Conservation (phyloP, 1,139 yeast species). For the Nakaseomyces kungkrabaensis region DNA sequence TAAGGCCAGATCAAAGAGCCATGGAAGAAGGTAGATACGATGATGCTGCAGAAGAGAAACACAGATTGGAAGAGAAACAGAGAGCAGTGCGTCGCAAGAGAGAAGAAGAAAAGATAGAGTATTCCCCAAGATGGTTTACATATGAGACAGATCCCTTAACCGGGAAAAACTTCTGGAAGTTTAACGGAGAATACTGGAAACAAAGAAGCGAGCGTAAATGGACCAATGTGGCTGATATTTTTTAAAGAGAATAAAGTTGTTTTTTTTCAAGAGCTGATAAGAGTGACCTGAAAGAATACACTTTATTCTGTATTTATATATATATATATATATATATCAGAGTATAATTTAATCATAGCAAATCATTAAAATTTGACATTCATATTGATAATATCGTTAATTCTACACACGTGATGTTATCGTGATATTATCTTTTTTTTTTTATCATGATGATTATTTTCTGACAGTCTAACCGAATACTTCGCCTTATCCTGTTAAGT, state of each 20-base stretch:
- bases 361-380: too few relatives aligned
- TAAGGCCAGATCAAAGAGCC: conserved; percentile 96
- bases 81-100: conserved; percentile 65
- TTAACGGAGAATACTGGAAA: conserved; percentile 69
- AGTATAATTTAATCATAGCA: too few relatives aligned
- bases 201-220: conserved; percentile 48
- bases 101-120: conserved; percentile 45
- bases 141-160: conserved; percentile 71
- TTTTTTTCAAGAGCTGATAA: too few relatives aligned
- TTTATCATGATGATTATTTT: too few relatives aligned
- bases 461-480: too few relatives aligned
- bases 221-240: conserved; percentile 44
- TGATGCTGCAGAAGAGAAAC: conserved; percentile 74
- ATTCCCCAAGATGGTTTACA: conserved; percentile 69
- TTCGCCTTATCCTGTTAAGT: too few relatives aligned
- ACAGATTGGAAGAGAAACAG: conserved; percentile 86
- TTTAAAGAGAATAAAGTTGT: conserved; percentile 19
- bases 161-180: conserved; percentile 70
- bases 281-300: too few relatives aligned
- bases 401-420: too few relatives aligned
- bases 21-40: conserved; percentile 96
- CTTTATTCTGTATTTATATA: too few relatives aligned
- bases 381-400: too few relatives aligned
- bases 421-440: too few relatives aligned
- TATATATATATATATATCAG: too few relatives aligned